Base-by-base conservation (phyloP, 2,329 filamentous ascomycete genomes). In the Aurifilum marmelostoma region DNA sequence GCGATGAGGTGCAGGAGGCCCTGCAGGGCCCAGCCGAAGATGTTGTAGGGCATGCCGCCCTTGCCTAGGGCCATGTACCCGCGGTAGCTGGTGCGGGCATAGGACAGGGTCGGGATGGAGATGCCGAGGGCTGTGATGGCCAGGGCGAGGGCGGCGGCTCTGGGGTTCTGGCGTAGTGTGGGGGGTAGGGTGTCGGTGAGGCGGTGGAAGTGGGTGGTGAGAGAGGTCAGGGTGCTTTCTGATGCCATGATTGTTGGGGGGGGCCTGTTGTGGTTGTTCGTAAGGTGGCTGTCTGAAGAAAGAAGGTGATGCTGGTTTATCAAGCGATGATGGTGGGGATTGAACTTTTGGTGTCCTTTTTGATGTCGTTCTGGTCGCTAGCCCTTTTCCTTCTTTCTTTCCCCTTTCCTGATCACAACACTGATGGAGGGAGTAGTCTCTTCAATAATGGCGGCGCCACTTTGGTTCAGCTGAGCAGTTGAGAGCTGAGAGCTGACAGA, bases 21-120 rank as follows among this genome's bases (percentile, higher is more conserved):
- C 71, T 82, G 80, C 2, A 79, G 27, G 0, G 81, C 74, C 80
- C 80, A 85, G 41, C 83, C 83, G 27, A 75, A 41, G 37, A 79
- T 37, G 67, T 83, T 82, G 73, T 82, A 76, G 0, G 83, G 82
- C 0, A 83, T 68, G 21, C 83, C 83, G 68, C 83, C 82, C 3
- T 76, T 78, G 18, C 83, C 83, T 41, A 84, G 77, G 1, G 79
- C 78, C 21, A 82, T 76, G 73, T 76, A 84, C 62, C 75, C 76
- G 4, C 72, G 75, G 75, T 84, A 84, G 73, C 75, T 77, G 50
- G 71, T 67, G 59, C 73, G 62, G 27, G 75, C 72, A 65, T 77
- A 75, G 7, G 74, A 71, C 56, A 76, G 52, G 39, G 60, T 63
- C 5, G 67, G 69, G 50, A 71, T 4, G 54, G 67, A 66, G 29